Conservation (phyloP, 345 rosid species). For the Camelina neglecta region DNA sequence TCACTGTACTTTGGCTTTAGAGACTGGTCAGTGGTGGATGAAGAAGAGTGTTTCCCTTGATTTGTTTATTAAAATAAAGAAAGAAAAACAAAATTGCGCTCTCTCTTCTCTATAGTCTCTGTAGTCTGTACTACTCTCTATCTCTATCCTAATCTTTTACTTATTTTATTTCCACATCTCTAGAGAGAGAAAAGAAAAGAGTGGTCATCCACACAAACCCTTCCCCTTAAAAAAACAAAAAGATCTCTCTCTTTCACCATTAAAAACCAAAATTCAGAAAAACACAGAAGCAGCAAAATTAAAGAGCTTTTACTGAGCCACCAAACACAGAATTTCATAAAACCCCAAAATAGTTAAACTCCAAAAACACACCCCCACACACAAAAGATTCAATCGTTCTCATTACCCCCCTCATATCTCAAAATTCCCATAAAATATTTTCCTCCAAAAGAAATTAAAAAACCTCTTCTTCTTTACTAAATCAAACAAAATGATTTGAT, state of each 20-base stretch:
- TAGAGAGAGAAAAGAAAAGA: constrained; percentile 19
- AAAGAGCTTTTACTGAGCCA: constrained; percentile 38
- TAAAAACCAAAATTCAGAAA: constrained; percentile 37
- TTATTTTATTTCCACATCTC: constrained; percentile 9
- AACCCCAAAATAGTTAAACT: not conserved
- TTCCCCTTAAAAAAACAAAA: not conserved
- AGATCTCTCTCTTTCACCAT: constrained; percentile 32
- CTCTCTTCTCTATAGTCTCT: not conserved
- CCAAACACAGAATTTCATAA: constrained; percentile 43
- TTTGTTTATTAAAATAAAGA: too few relatives aligned
- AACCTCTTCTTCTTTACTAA: not conserved
- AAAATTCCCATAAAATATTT: not conserved
- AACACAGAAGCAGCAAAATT: constrained; percentile 19
- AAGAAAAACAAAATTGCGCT: not conserved
- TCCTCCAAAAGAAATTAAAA: not conserved
- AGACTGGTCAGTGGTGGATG: constrained; percentile 30
- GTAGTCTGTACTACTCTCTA: not conserved
- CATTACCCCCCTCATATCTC: constrained; percentile 9
- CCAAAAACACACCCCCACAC: constrained; percentile 16
- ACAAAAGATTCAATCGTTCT: constrained; percentile 29
- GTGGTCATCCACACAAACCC: constrained; percentile 20
- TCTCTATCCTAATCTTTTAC: constrained; percentile 28
- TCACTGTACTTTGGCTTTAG: constrained; percentile 15
- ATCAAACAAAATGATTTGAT: constrained; percentile 57
- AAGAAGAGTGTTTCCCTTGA: constrained; percentile 1